Percentiles rank a stretch among this genome's conserved stretches.
These are phyloP conservation scores for Nannochloris sp. DNA, from an alignment of 139 green algal genomes.

Conservation along the genomic window DNA sequence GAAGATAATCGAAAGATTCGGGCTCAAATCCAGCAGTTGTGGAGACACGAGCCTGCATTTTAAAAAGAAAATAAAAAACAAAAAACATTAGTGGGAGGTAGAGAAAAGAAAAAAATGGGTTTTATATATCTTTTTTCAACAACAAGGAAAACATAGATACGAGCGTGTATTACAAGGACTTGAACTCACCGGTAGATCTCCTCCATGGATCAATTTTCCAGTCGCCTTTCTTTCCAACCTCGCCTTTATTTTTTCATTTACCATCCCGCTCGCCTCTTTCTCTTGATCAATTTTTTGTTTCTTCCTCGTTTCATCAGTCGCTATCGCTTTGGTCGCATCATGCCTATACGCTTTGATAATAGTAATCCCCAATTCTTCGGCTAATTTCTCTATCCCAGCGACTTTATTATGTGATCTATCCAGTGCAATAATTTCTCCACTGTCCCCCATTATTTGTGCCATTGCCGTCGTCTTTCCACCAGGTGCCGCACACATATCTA, in stretches of 20 bases:
- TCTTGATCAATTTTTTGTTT: background rate
- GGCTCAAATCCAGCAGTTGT: slow-evolving; percentile 34
- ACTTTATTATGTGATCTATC: slow-evolving; percentile 82
- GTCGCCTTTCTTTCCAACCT: background rate
- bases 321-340: slow-evolving; percentile 55
- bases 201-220: slow-evolving; percentile 17
- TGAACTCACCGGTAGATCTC: background rate
- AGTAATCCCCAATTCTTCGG: slow-evolving; percentile 56
- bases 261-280: background rate
- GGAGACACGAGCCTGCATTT: too few relatives aligned
- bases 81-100: too few relatives aligned
- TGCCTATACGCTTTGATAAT: slow-evolving; percentile 63
- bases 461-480: slow-evolving; percentile 88
- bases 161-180: background rate
- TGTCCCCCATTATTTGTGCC: slow-evolving; percentile 71
- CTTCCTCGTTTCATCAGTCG: background rate
- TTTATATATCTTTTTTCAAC: too few relatives aligned
- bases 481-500: slow-evolving; percentile 86
- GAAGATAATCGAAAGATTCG: slow-evolving; percentile 69
- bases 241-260: background rate
- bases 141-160: background rate
- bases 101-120: too few relatives aligned
- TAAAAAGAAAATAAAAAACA: too few relatives aligned
- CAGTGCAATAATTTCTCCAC: slow-evolving; percentile 64
- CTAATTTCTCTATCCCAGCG: slow-evolving; percentile 32